A percentile compares a stretch with the other conserved stretches of the same genome.
phyloP scores from a whole-genome alignment of 1,284 basidiomycete genomes.

The Gymnopus androsaceus region DNA sequence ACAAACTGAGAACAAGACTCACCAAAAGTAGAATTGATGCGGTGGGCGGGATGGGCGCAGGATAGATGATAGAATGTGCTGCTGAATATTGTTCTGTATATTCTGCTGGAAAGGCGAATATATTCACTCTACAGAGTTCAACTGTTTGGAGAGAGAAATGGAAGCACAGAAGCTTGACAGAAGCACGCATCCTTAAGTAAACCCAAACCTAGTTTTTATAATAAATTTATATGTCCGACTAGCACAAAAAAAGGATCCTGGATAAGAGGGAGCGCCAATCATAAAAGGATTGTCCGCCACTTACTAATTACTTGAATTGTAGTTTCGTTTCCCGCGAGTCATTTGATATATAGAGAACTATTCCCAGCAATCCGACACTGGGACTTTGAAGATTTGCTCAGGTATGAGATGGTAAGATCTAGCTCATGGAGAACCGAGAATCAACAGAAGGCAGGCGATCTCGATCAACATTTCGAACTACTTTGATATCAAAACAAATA shows the following conservation, averaged over 20 bases:
- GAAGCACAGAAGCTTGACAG: background rate
- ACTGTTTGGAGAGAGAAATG: background rate
- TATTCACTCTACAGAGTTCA: no score
- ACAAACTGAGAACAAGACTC: conserved; percentile 4
- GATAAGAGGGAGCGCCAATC: conserved; percentile 1
- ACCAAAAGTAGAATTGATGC: conserved; percentile 1
- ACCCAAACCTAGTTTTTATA: no score
- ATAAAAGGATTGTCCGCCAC: background rate
- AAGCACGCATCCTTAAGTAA: no score
- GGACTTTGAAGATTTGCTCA: no score
- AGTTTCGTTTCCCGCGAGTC: background rate
- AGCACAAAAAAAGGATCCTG: background rate
- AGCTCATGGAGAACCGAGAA: background rate
- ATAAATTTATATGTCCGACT: background rate
- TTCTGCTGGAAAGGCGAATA: background rate
- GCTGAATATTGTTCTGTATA: background rate
- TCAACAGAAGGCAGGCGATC: background rate
- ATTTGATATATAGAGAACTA: background rate
- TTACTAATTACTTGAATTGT: background rate
- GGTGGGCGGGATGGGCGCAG: background rate
- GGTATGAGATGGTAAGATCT: no score
- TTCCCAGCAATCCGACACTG: no score
- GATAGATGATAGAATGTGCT: no score
- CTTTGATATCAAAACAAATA: background rate
- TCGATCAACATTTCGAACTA: background rate